phyloP scores from a whole-genome alignment of 805 yeast species.

The Starmerella lactis-condensi region DNA sequence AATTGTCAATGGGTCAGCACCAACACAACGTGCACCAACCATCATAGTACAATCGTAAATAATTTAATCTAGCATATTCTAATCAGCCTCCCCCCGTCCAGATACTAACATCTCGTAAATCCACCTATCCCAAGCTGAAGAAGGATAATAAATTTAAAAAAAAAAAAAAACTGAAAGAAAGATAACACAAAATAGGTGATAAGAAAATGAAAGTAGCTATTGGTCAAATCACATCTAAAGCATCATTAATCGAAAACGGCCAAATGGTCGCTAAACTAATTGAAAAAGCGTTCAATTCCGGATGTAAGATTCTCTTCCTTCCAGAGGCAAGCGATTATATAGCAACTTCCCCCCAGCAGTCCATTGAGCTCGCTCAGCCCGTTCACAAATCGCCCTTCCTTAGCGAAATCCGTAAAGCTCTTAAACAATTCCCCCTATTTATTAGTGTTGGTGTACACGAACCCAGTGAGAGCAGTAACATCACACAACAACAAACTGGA shows the following conservation, averaged over 20 bases:
- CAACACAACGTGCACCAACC: too few species aligned
- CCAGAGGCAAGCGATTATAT: slow-evolving; percentile 92
- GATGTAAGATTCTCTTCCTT: slow-evolving; percentile 55
- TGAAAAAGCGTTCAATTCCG: slow-evolving; percentile 37
- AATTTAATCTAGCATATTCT: too few species aligned
- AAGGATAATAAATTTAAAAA: too few species aligned
- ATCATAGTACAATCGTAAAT: too few species aligned
- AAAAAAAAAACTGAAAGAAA: too few species aligned
- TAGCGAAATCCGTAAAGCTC: slow-evolving; percentile 29
- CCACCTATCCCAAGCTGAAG: too few species aligned
- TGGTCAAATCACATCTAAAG: slow-evolving; percentile 69
- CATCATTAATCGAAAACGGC: slow-evolving; percentile 43
- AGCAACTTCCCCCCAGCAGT: slow-evolving; percentile 48
- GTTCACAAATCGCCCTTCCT: slow-evolving; percentile 28
- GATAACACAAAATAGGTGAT: not conserved
- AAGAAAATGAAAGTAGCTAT: slow-evolving; percentile 20
- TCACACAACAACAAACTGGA: too few species aligned
- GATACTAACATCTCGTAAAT: too few species aligned
- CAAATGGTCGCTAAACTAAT: slow-evolving; percentile 40
- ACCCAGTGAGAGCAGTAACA: slow-evolving; percentile 31
- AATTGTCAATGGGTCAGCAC: too few species aligned
- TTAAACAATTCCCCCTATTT: slow-evolving; percentile 28
- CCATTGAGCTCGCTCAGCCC: slow-evolving; percentile 37
- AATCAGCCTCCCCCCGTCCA: too few species aligned
- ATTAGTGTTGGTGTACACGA: slow-evolving; percentile 84